phyloP scores from a whole-genome alignment of 2,329 filamentous ascomycete species.

The Beauveria australis region DNA sequence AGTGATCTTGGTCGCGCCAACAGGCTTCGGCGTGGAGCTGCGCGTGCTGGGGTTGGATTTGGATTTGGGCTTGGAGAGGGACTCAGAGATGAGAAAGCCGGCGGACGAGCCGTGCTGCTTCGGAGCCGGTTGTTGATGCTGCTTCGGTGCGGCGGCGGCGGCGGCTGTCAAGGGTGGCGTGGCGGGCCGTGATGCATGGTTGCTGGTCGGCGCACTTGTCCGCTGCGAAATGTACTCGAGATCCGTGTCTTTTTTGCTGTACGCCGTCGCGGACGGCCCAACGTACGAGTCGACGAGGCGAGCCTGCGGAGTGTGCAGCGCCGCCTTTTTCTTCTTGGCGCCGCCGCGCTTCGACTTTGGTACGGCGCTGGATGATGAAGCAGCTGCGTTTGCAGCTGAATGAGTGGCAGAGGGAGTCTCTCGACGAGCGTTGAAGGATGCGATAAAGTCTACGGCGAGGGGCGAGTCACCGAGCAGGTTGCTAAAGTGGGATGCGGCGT shows the following conservation, averaged over 20 bases:
- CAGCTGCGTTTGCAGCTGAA: conserved; percentile 17
- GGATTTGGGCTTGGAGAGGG: conserved; percentile 47
- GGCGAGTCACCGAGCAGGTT: conserved; percentile 83
- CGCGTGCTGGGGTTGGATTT: conserved; percentile 44
- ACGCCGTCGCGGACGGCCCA: conserved; percentile 59
- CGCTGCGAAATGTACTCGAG: conserved; percentile 62
- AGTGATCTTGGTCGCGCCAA: conserved; percentile 50
- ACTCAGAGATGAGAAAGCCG: conserved; percentile 76
- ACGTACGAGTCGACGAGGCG: conserved; percentile 53
- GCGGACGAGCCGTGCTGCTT: conserved; percentile 51
- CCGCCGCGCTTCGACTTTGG: conserved; percentile 41
- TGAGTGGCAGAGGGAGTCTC: conserved; percentile 27
- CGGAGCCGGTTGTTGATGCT: conserved; percentile 26
- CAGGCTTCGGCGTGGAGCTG: conserved; percentile 46
- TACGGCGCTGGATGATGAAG: conserved; percentile 23
- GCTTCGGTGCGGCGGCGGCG: neutral
- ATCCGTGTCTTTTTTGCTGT: conserved; percentile 63
- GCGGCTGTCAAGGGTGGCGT: conserved; percentile 19
- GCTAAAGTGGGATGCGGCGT: conserved; percentile 76
- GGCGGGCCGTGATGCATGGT: conserved; percentile 28
- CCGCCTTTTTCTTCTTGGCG: conserved; percentile 49
- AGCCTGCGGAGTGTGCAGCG: conserved; percentile 55
- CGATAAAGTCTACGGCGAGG: conserved; percentile 66
- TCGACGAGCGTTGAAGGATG: conserved; percentile 67
- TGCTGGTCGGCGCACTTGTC: conserved; percentile 31